A percentile compares a stretch with the other conserved stretches of the same genome.
Evolutionary conservation across 192 early-diverging fungal species (phyloP).

Genomic region (Phlyctochytrium planicorne): DNA sequence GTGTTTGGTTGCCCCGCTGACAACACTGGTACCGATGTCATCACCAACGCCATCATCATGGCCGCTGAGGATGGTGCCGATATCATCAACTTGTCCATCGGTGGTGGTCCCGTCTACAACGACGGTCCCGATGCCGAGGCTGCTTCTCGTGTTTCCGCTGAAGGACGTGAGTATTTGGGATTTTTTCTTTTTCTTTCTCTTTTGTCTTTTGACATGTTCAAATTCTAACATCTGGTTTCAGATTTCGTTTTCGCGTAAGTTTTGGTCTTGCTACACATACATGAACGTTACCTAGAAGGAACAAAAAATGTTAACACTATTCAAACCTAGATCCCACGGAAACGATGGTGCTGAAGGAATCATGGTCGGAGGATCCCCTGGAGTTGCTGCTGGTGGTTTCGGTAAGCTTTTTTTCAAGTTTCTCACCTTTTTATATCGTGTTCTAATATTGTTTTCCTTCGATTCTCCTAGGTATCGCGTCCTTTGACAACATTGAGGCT

Average conservation of each 20-base stretch:
- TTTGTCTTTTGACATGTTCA: too few relatives aligned
- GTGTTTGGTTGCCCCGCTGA: conserved; percentile 68
- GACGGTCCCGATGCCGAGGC: conserved; percentile 59
- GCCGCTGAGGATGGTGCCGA: conserved; percentile 71
- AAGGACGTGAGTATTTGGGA: conserved; percentile 32
- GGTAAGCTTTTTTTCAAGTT: too few relatives aligned
- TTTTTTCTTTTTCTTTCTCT: too few relatives aligned
- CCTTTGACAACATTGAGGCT: conserved; percentile 25
- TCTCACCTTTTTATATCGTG: too few relatives aligned
- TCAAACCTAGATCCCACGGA: conserved; percentile 55
- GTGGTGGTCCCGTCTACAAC: conserved; percentile 60
- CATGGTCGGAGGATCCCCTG: conserved; percentile 38
- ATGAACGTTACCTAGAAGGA: neutral
- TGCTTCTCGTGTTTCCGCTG: conserved; percentile 43
- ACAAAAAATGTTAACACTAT: conserved; percentile 35
- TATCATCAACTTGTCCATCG: conserved; percentile 81
- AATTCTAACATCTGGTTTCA: too few relatives aligned
- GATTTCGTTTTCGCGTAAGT: neutral
- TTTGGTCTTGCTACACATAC: neutral
- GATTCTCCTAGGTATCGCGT: conserved; percentile 30
- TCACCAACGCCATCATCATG: conserved; percentile 69
- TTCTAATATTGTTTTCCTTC: too few relatives aligned
- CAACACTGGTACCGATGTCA: conserved; percentile 60
- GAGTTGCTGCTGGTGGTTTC: neutral
- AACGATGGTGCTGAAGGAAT: conserved; percentile 71